These are phyloP conservation scores for Talaromyces atroroseus DNA, from an alignment of 2,329 filamentous ascomycete species.

Conservation along the genomic window DNA sequence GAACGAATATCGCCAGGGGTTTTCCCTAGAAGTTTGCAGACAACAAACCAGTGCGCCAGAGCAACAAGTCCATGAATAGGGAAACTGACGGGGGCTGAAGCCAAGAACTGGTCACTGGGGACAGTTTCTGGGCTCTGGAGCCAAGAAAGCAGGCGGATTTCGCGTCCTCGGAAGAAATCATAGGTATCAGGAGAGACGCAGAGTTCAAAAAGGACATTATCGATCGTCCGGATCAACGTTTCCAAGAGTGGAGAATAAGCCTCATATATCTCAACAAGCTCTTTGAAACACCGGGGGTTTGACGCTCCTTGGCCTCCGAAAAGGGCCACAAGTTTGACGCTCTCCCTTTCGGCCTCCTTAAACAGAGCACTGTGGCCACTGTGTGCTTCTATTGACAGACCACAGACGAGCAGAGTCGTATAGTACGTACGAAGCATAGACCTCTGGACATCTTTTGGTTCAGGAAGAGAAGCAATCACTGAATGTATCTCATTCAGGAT, in stretches of 20 bases:
- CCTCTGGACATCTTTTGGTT: background rate
- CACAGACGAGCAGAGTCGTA: background rate
- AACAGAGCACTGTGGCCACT: background rate
- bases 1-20: background rate
- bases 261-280: conserved; percentile 1
- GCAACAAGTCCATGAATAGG: background rate
- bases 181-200: background rate
- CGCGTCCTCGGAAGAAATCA: background rate
- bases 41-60: background rate
- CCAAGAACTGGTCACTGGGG: background rate
- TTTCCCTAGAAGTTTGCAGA: background rate
- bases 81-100: background rate
- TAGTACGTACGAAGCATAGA: background rate
- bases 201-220: background rate
- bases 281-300: background rate
- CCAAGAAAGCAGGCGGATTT: conserved; percentile 1
- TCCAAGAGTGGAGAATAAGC: background rate
- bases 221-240: background rate
- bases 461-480: background rate
- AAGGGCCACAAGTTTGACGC: background rate
- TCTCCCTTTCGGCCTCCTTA: background rate
- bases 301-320: conserved; percentile 4
- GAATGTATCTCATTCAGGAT: conserved; percentile 1
- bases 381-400: background rate
- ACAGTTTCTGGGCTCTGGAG: background rate